Percentiles rank a stretch among this genome's conserved stretches.
Evolutionary conservation across 345 rosid genomes (phyloP).

Genomic region (Boechera stricta): DNA sequence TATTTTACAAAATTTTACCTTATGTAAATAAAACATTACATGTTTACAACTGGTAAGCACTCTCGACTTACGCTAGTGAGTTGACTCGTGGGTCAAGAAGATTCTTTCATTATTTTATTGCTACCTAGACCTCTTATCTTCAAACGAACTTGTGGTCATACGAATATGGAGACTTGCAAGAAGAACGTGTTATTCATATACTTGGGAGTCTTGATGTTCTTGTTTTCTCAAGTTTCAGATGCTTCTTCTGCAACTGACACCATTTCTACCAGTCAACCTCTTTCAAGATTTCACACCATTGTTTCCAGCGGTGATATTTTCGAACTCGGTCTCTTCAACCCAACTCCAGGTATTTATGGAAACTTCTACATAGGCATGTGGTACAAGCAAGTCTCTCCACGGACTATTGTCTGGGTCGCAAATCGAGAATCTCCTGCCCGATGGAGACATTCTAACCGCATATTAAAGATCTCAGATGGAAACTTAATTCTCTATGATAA

Average conservation of each 20-base stretch:
- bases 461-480: background rate
- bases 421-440: background rate
- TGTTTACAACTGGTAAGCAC: too few species aligned
- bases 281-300: background rate
- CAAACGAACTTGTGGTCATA: background rate
- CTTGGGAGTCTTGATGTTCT: too few species aligned
- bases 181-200: background rate
- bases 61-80: background rate
- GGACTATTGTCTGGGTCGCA: background rate
- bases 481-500: background rate
- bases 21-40: too few species aligned
- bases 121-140: background rate
- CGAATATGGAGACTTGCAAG: background rate
- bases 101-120: background rate
- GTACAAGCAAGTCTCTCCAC: background rate
- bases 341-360: fast-evolving
- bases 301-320: background rate
- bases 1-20: too few species aligned
- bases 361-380: background rate
- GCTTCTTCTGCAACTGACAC: slow-evolving; percentile 2
- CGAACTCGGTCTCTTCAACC: background rate
- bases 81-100: background rate
- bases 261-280: background rate
- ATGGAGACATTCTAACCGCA: too few species aligned
- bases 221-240: too few species aligned